phyloP scores from a whole-genome alignment of 2,329 filamentous ascomycete species.

The Aspergillus japonicus region DNA sequence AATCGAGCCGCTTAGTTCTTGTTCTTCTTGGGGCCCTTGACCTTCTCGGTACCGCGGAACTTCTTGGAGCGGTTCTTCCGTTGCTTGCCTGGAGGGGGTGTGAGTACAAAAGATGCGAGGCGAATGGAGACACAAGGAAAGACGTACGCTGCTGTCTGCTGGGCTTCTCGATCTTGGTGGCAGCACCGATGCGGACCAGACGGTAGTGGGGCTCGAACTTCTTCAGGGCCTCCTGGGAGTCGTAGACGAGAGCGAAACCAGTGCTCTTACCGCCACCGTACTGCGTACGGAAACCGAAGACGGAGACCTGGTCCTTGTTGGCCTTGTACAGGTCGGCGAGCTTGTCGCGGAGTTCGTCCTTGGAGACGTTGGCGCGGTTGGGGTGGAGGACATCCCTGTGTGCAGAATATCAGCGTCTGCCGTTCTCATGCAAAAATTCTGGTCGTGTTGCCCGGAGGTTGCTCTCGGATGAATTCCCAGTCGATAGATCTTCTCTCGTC shows the following conservation, averaged over 20 bases:
- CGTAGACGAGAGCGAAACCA: conserved; percentile 98
- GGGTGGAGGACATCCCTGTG: conserved; percentile 98
- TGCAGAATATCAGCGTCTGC: conserved; percentile 13
- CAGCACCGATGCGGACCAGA: conserved; percentile 88
- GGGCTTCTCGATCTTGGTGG: conserved; percentile 93
- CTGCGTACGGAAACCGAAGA: conserved; percentile 98
- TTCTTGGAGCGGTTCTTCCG: conserved; percentile 99
- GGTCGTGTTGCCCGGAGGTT: background rate
- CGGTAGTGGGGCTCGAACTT: conserved; percentile 99
- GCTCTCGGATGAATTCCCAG: background rate
- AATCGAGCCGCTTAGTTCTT: conserved; percentile 62
- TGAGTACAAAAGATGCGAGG: background rate
- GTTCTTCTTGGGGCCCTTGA: conserved; percentile 96
- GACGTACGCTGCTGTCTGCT: conserved; percentile 98
- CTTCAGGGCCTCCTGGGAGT: conserved; percentile 97
- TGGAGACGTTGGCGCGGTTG: conserved; percentile 96
- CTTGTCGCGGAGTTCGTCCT: conserved; percentile 96
- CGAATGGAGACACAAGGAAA: background rate
- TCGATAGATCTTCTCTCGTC: background rate
- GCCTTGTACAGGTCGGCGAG: conserved; percentile 96
- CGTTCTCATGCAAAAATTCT: conserved; percentile 1
- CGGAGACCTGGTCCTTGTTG: conserved; percentile 93
- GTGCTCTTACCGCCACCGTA: conserved; percentile 99
- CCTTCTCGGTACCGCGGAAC: conserved; percentile 95
- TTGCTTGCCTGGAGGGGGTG: conserved; percentile 82